phyloP scores from a whole-genome alignment of 176 grass and related monocot species.

The Guadua angustifolia region DNA sequence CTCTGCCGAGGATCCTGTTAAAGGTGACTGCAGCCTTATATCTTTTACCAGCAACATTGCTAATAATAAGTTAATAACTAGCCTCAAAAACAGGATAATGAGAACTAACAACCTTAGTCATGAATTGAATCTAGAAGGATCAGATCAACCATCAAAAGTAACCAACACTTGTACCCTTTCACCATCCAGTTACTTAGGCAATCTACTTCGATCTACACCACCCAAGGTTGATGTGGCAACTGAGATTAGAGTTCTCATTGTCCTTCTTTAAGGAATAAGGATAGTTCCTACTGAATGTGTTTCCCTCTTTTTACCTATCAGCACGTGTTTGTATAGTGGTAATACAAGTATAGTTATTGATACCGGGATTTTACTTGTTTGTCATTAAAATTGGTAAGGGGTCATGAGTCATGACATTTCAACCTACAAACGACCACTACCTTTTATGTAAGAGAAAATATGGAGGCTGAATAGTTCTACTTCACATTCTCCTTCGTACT shows the following conservation, averaged over 20 bases:
- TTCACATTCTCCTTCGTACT: constrained; percentile 1
- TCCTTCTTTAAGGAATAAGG: background rate
- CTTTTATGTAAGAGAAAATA: constrained; percentile 1
- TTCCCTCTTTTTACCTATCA: constrained; percentile 23
- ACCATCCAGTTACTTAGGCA: background rate
- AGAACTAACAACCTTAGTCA: background rate
- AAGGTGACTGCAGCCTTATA: constrained; percentile 55
- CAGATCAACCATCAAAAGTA: constrained; percentile 12
- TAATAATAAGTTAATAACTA: constrained; percentile 15
- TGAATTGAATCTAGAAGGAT: constrained; percentile 21
- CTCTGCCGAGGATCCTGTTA: constrained; percentile 96
- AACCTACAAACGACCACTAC: background rate
- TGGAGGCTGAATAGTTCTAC: background rate
- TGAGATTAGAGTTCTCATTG: background rate
- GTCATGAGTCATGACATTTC: background rate
- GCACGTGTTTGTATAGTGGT: background rate
- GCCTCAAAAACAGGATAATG: background rate
- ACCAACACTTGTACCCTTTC: background rate
- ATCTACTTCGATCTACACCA: constrained; percentile 14
- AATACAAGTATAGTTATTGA: constrained; percentile 3
- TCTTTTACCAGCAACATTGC: background rate
- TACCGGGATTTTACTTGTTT: background rate
- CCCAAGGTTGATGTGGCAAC: constrained; percentile 1
- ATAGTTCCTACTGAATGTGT: background rate
- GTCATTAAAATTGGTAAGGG: background rate